Base-by-base conservation (phyloP, 1,284 basidiomycete genomes). In the Pyrrhoderma noxium region DNA sequence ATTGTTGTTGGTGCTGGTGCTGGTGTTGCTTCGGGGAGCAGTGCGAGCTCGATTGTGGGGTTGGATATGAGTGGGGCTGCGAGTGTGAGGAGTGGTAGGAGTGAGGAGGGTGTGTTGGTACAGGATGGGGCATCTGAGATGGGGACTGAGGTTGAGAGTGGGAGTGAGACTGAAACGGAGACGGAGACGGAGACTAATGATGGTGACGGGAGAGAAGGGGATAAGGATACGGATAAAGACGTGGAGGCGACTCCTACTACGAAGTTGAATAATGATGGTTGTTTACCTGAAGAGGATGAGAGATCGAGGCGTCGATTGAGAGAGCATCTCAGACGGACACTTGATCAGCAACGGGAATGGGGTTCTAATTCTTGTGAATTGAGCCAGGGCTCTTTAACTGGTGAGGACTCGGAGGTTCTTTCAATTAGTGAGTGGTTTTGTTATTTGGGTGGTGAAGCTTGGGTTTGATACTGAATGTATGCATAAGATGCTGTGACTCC, bases 21-120 rank as follows among this genome's bases (percentile, higher is more conserved):
- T 18, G 21, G 38, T 22, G 43, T 31, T n/a, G 25, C 23, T 19
- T 19, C 19, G 14, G 35, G 18, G 13, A 51, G 49, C 41, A 39
- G 41, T 14, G 22, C 40, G 16, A 85, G 83, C 63, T 79, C 80
- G 22, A 74, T 80, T 39, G 85, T 84, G 44, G 85, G 83, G 63
- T 79, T 80, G 22, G 74, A 80, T 39, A 85, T 84, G 43, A 85
- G 85, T 38, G 70, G 82, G 21, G 78, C 82, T 59, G 60, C 82
- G 61, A 81, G 83, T 56, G 65, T 79, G 43, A 70, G 68, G 8
- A 38, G 34, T 34, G 51, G 23, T 43, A 70, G 68, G 11, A 40
- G 37, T 42, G 52, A 22, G 39, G 82, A 85, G 57, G 79, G 80
- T 7, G 80, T 86, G 47, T 67, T 88, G 35, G 70, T 85, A 42